Conservation (phyloP, 202 grass and related monocot genomes). For the Elaeis oleifera region DNA sequence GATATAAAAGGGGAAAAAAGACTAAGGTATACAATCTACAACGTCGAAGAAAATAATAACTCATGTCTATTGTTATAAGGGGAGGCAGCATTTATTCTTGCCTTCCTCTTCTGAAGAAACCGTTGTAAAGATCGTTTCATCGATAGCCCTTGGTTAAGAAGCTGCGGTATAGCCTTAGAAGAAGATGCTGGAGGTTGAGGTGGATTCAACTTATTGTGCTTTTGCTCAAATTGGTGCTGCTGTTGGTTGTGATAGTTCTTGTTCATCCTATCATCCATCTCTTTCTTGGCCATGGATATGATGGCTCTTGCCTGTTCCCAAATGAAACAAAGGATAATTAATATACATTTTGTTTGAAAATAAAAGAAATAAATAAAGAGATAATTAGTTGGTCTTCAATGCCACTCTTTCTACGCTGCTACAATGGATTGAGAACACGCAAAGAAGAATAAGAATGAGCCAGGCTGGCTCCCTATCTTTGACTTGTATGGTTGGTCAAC, state of each 20-base stretch:
- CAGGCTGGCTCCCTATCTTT: too few relatives aligned
- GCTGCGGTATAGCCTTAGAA: too few relatives aligned
- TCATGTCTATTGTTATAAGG: background rate
- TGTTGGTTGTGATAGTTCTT: slow-evolving; percentile 1
- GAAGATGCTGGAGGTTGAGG: background rate
- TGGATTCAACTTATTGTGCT: background rate
- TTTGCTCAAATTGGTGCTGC: background rate
- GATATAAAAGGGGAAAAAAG: too few relatives aligned
- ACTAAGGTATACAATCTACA: too few relatives aligned
- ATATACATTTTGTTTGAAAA: background rate
- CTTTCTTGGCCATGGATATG: slow-evolving; percentile 26
- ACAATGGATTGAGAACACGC: too few relatives aligned
- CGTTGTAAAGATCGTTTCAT: slow-evolving; percentile 38
- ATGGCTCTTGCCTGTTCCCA: slow-evolving; percentile 30
- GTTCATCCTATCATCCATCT: slow-evolving; percentile 14
- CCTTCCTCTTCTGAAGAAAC: slow-evolving; percentile 43
- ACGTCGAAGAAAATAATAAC: too few relatives aligned
- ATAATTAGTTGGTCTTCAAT: too few relatives aligned
- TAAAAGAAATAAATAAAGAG: background rate
- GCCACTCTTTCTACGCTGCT: too few relatives aligned
- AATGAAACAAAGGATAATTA: background rate
- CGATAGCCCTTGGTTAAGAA: slow-evolving; percentile 13
- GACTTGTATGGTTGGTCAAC: too few relatives aligned
- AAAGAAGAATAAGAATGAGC: too few relatives aligned
- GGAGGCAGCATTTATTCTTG: slow-evolving; percentile 16